Percentiles rank a stretch among this genome's conserved stretches.
Conservation (phyloP, 2,329 filamentous ascomycete species). For the Knoxdaviesia capensis region DNA sequence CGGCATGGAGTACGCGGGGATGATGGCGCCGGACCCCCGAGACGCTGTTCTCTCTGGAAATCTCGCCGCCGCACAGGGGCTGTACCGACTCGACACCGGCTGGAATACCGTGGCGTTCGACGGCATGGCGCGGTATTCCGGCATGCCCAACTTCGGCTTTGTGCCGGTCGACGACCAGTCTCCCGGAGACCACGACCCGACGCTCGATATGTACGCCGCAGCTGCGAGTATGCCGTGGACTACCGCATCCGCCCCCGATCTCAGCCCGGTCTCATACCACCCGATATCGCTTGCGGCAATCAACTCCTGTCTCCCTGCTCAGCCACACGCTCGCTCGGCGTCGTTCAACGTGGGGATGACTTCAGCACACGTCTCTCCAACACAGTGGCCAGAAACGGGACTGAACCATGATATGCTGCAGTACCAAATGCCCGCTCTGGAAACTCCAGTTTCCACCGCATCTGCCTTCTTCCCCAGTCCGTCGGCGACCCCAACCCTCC, state of each 20-base stretch:
- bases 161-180: too few relatives aligned
- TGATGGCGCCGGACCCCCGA: background rate
- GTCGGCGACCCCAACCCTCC: constrained; percentile 15
- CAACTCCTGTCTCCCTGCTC: too few relatives aligned
- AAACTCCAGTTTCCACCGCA: constrained; percentile 14
- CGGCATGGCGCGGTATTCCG: too few relatives aligned
- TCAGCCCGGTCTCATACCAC: too few relatives aligned
- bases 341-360: constrained; percentile 7
- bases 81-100: constrained; percentile 16
- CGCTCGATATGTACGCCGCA: too few relatives aligned
- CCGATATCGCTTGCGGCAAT: too few relatives aligned
- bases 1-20: background rate
- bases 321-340: constrained; percentile 12
- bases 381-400: constrained; percentile 11
- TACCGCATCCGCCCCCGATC: too few relatives aligned
- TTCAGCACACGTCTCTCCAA: constrained; percentile 5
- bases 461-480: constrained; percentile 20
- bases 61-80: constrained; percentile 9
- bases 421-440: constrained; percentile 11
- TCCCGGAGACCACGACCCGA: too few relatives aligned
- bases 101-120: constrained; percentile 13
- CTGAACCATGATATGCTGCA: constrained; percentile 12
- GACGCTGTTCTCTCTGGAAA: background rate
- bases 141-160: too few relatives aligned
- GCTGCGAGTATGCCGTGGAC: too few relatives aligned